A percentile compares a stretch with the other conserved stretches of the same genome.
These are phyloP conservation scores for Podila clonocystis DNA, from an alignment of 192 early-diverging fungal species.

Conservation along the genomic window DNA sequence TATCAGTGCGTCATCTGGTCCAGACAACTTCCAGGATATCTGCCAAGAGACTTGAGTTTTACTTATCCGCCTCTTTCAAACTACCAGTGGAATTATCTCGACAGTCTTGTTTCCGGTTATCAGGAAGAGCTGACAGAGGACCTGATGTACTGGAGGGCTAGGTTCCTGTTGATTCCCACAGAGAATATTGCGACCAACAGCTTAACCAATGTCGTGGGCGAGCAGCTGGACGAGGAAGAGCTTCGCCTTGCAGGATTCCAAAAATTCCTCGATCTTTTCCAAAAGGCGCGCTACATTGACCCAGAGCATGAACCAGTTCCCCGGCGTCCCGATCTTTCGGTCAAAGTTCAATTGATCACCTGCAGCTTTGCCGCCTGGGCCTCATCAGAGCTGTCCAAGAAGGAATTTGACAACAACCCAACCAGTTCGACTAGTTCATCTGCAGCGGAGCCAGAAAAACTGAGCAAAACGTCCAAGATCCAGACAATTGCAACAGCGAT, in stretches of 20 bases:
- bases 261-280: slow-evolving; percentile 84
- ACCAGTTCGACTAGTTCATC: not conserved
- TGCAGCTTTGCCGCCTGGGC: slow-evolving; percentile 48
- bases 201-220: slow-evolving; percentile 61
- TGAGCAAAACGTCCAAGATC: slow-evolving; percentile 52
- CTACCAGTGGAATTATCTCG: slow-evolving; percentile 96
- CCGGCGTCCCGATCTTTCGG: slow-evolving; percentile 43
- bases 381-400: slow-evolving; percentile 28
- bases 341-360: slow-evolving; percentile 44
- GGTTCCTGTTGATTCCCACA: slow-evolving; percentile 90
- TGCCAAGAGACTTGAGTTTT: slow-evolving; percentile 67
- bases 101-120: slow-evolving; percentile 90
- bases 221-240: slow-evolving; percentile 88
- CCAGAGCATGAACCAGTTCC: slow-evolving; percentile 46
- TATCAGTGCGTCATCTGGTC: slow-evolving; percentile 92
- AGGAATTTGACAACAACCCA: slow-evolving; percentile 15
- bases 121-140: slow-evolving; percentile 82
- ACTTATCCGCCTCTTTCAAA: slow-evolving; percentile 76
- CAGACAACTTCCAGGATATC: slow-evolving; percentile 72
- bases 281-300: slow-evolving; percentile 66
- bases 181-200: slow-evolving; percentile 67
- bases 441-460: slow-evolving; percentile 14
- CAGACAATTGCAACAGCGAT: slow-evolving; percentile 73
- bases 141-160: slow-evolving; percentile 86
- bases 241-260: slow-evolving; percentile 86